Base-by-base conservation (phyloP, 495 filamentous ascomycete genomes). In the Xylaria nigripes region DNA sequence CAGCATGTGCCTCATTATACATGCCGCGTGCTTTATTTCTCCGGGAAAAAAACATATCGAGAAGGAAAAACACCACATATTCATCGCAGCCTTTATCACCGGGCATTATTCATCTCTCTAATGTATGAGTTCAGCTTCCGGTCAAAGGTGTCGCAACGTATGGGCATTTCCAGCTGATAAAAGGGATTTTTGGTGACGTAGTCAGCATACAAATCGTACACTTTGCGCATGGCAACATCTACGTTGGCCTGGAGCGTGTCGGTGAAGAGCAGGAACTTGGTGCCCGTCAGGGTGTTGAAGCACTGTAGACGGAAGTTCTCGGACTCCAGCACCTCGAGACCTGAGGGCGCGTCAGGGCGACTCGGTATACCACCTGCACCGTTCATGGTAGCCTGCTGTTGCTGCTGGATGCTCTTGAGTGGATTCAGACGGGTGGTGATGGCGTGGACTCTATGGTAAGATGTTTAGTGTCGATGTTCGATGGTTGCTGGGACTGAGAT, bases 131-230 rank as follows among this genome's bases (percentile, higher is more conserved):
- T 78, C 62, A 98, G 69, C 70, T 86, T 85, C 64, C 93, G 76
- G 63, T 98, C 93, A 71, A 95, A 98, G 50, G 85, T 84, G 69
- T 97, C 93, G 71, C 91, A 95, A 55, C 93, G 76, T 38, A 98
- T 82, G 47, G 93, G 93, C 93, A 97, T 98, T 75, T 98, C 93
- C 25, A 92, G 76, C 67, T 91, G 87, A 71, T 97, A 97, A 65
- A 98, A 98, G 9, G 94, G 94, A 70, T 97, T 98, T 77, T 97
- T 97, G 90, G 95, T 96, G 61, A 97, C 93, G 70, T 86, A 96
- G 71, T 98, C 94, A 29, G 87, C 81, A 72, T 96, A 98, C 47
- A 97, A 72, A 69, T 97, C 93, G 70, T 98, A 97, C 47, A 96
- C 82, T 66, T 82, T 86, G 60, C 79, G 76, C 61, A 93, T 81